Percentiles rank a stretch among this genome's conserved stretches.
These are phyloP conservation scores for Ceratocystis alfenasii DNA, from an alignment of 2,329 filamentous ascomycete species.

Conservation along the genomic window DNA sequence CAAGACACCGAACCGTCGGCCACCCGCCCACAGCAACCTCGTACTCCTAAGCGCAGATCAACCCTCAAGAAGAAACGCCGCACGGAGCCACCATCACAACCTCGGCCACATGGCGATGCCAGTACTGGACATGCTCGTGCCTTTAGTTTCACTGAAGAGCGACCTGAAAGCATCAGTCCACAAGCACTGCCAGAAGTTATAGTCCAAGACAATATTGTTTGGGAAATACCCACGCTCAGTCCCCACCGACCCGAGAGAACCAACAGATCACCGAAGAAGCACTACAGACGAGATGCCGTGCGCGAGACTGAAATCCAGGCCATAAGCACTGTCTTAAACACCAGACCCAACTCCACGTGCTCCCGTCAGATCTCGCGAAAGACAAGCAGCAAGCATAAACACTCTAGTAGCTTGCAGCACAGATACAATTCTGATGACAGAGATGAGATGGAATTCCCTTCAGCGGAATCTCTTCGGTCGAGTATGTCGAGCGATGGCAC, in stretches of 20 bases:
- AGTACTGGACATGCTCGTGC: slow-evolving; percentile 31
- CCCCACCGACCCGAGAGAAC: slow-evolving; percentile 17
- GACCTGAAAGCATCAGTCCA: slow-evolving; percentile 42
- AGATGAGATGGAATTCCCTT: slow-evolving; percentile 47
- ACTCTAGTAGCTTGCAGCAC: slow-evolving; percentile 30
- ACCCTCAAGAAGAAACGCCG: slow-evolving; percentile 34
- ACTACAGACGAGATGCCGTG: slow-evolving; percentile 42
- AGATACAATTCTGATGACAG: slow-evolving; percentile 40
- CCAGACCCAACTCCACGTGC: slow-evolving; percentile 47
- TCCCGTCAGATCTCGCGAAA: slow-evolving; percentile 40
- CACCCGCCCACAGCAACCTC: slow-evolving; percentile 24
- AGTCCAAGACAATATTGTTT: slow-evolving; percentile 17
- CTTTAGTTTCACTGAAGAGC: slow-evolving; percentile 52
- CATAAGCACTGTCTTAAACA: slow-evolving; percentile 54
- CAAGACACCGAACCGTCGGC: slow-evolving; percentile 10
- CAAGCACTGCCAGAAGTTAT: slow-evolving; percentile 24
- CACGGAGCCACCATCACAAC: slow-evolving; percentile 37
- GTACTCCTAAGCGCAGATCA: slow-evolving; percentile 24
- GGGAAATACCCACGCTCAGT: slow-evolving; percentile 19
- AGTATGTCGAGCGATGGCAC: slow-evolving; percentile 65
- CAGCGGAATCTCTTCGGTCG: slow-evolving; percentile 66
- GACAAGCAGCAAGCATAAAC: slow-evolving; percentile 54
- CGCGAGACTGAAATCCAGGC: slow-evolving; percentile 81
- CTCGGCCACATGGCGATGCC: background rate
- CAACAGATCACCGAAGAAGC: slow-evolving; percentile 14